Conservation (phyloP, 2,329 filamentous ascomycete species). For the Teratosphaeria destructans region DNA sequence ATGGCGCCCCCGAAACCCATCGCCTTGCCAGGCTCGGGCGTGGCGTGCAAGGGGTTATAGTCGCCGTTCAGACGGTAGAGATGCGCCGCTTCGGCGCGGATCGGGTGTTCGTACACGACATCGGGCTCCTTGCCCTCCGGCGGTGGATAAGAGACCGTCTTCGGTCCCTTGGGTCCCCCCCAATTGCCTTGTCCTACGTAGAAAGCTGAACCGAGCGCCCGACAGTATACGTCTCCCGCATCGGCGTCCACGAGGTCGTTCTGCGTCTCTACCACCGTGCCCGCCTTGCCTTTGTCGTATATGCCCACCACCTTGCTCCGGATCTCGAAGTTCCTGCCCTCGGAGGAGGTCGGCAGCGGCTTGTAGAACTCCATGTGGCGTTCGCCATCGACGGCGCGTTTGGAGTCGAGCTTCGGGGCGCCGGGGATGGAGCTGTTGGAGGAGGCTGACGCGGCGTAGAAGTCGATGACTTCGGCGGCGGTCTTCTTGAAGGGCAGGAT, state of each 20-base stretch:
- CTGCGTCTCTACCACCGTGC: conserved; percentile 72
- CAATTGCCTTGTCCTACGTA: conserved; percentile 73
- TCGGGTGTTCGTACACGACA: conserved; percentile 55
- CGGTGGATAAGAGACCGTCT: conserved; percentile 66
- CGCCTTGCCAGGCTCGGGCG: conserved; percentile 62
- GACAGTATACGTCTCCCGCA: conserved; percentile 60
- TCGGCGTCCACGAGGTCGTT: conserved; percentile 61
- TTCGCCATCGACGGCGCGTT: conserved; percentile 72
- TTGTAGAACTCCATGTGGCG: conserved; percentile 69
- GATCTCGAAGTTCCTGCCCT: conserved; percentile 63
- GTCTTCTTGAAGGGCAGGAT: conserved; percentile 75
- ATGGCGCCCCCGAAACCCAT: conserved; percentile 89
- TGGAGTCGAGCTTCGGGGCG: conserved; percentile 65
- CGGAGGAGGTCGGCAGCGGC: conserved; percentile 60
- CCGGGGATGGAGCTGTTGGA: conserved; percentile 53
- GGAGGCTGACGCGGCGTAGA: conserved; percentile 60
- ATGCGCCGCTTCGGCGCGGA: conserved; percentile 59
- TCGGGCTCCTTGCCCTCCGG: conserved; percentile 64
- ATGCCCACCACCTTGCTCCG: conserved; percentile 71
- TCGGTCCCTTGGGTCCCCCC: conserved; percentile 80
- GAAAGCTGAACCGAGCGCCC: conserved; percentile 61
- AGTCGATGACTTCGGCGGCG: conserved; percentile 69
- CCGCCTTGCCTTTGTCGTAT: conserved; percentile 80
- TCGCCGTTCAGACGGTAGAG: conserved; percentile 81
- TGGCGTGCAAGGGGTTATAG: conserved; percentile 87